These are phyloP conservation scores for Botrytis squamosa DNA, from an alignment of 2,329 filamentous ascomycete species.

Conservation along the genomic window DNA sequence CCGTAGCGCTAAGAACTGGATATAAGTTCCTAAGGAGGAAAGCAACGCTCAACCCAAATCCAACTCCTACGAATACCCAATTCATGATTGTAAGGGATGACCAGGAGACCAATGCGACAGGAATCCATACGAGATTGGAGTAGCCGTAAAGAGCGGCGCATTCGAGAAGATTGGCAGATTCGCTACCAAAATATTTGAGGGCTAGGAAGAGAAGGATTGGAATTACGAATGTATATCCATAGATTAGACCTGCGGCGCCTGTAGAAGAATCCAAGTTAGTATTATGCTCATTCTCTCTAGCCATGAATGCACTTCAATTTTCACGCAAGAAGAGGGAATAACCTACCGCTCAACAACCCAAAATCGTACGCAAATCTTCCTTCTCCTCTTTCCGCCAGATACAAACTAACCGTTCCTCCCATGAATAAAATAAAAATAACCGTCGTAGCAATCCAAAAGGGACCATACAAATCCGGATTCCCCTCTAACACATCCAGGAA, in stretches of 20 bases:
- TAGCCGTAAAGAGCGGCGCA: slow-evolving; percentile 97
- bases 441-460: slow-evolving; percentile 98
- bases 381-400: slow-evolving; percentile 67
- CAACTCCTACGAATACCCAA: slow-evolving; percentile 87
- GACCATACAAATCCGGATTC: slow-evolving; percentile 94
- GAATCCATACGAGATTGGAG: slow-evolving; percentile 95
- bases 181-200: slow-evolving; percentile 92
- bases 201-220: slow-evolving; percentile 83
- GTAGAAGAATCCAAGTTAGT: slow-evolving; percentile 6
- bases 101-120: slow-evolving; percentile 88
- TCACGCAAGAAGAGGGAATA: neutral
- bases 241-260: slow-evolving; percentile 87
- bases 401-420: slow-evolving; percentile 92
- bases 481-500: slow-evolving; percentile 97
- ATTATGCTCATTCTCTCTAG: too few species aligned
- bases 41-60: slow-evolving; percentile 76
- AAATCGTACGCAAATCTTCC: slow-evolving; percentile 90
- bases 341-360: slow-evolving; percentile 72
- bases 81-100: slow-evolving; percentile 83
- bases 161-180: slow-evolving; percentile 89
- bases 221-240: slow-evolving; percentile 89
- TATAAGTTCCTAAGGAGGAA: slow-evolving; percentile 86
- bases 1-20: slow-evolving; percentile 88
- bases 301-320: neutral
- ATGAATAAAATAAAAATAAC: slow-evolving; percentile 94